Percentiles rank a stretch among this genome's conserved stretches.
phyloP scores from a whole-genome alignment of 2,329 filamentous ascomycete genomes.

The Tolypocladium album region DNA sequence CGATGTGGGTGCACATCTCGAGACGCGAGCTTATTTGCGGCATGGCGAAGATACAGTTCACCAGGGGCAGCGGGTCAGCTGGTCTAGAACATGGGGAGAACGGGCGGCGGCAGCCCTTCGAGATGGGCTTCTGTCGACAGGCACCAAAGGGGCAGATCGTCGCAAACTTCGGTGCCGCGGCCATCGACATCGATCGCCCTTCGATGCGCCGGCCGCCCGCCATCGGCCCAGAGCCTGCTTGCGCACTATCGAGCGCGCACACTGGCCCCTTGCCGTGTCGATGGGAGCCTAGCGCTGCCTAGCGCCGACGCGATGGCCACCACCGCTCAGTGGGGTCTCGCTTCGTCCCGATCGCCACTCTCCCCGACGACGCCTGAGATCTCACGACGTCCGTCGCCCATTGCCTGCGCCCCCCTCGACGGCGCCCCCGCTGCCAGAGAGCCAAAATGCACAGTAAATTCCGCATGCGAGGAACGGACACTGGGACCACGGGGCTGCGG shows the following conservation, averaged over 20 bases:
- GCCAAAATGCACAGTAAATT: background rate
- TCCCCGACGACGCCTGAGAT: constrained; percentile 1
- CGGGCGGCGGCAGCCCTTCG: background rate
- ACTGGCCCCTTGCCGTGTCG: background rate
- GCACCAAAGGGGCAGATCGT: background rate
- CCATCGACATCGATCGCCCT: background rate
- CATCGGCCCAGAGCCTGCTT: background rate
- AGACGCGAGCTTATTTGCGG: background rate
- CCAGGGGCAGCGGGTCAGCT: background rate
- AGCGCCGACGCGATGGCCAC: background rate
- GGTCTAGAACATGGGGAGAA: background rate
- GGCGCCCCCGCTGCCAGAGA: background rate
- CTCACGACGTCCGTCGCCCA: background rate
- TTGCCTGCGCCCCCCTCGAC: background rate
- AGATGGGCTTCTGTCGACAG: background rate
- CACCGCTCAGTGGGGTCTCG: background rate
- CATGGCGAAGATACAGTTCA: background rate
- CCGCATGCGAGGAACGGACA: background rate
- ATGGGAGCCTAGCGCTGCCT: background rate
- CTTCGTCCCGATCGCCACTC: constrained; percentile 3
- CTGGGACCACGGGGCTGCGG: background rate
- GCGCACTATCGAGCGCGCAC: background rate
- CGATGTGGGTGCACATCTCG: background rate
- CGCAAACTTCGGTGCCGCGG: background rate
- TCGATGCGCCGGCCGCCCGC: background rate